Evolutionary conservation across 192 early-diverging fungal species (phyloP), one percentile per base, ranked within the genome.

Genomic region (Kappamyces sp.): DNA sequence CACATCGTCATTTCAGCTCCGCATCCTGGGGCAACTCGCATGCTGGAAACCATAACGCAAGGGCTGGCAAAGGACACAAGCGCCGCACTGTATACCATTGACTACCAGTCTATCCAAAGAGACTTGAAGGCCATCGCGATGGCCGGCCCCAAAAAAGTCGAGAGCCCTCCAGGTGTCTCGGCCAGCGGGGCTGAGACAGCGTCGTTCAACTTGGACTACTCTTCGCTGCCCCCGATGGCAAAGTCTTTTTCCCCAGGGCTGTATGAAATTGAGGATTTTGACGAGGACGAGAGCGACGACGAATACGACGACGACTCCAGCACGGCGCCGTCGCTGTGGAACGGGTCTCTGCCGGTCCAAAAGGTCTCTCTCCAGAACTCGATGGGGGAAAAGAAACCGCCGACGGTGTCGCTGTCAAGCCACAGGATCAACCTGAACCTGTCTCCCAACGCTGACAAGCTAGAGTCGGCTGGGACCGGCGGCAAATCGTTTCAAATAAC

Each of bases 1-100:
- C 36, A 52, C 40, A 52, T 52, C 14, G n/a, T 52, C 12, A 38
- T 52, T 12, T 34, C 50, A 29, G 50, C 50, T 38, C 50, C 50
- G 7, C 50, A 52, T 52, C 40, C 50, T n/a, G 50, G 50, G 40
- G 36, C 50, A 52, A 31, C 50, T 1, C 36, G 50, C 12, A n/a
- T 52, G 4, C 40, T 52, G 12, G 12, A 38, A 39, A 34, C 36
- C 14, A 39, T 52, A 38, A 39, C 50, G 4, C 50, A 52, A 15
- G 36, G 40, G 40, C 36, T 52, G 50, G 50, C 50, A 7, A 52
- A 52, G 50, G 40, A 52, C 22, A 52, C 36, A 34, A 31, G 40
- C 40, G 50, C 50, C 1, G 40, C 36, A 38, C 40, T 52, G 22
- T 38, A 38, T 31, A 1, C 50, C 4, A 38, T 52, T 12, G 50